Evolutionary conservation across 495 filamentous ascomycete genomes (phyloP).

Genomic region (Sabuloglossum arenarium): DNA sequence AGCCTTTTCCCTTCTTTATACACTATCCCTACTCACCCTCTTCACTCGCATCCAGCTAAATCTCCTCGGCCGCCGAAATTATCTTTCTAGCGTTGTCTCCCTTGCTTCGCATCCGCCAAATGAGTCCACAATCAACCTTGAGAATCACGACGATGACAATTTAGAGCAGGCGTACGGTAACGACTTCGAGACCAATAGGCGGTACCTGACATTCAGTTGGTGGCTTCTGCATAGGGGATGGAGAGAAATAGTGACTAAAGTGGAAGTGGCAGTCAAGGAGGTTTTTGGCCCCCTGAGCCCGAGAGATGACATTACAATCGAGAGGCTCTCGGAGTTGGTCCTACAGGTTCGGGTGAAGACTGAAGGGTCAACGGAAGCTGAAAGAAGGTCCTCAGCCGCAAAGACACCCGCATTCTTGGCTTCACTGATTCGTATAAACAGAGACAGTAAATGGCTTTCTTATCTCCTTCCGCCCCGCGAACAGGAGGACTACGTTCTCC

Average conservation of each 20-base stretch:
- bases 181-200: conserved; percentile 84
- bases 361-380: conserved; percentile 51
- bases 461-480: conserved; percentile 62
- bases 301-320: conserved; percentile 67
- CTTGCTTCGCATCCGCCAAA: conserved; percentile 43
- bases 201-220: conserved; percentile 93
- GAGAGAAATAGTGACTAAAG: conserved; percentile 55
- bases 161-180: conserved; percentile 60
- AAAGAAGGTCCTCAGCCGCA: conserved; percentile 31
- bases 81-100: conserved; percentile 83
- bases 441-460: conserved; percentile 48
- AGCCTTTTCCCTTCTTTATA: conserved; percentile 81
- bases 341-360: conserved; percentile 59
- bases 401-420: background rate
- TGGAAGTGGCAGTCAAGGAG: conserved; percentile 61
- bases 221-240: conserved; percentile 89
- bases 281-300: conserved; percentile 70
- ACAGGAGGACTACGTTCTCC: conserved; percentile 62
- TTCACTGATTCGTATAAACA: conserved; percentile 5
- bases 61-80: conserved; percentile 82
- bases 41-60: conserved; percentile 94
- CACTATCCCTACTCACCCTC: conserved; percentile 67
- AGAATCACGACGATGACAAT: conserved; percentile 75
- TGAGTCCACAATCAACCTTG: conserved; percentile 53
- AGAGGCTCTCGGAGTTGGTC: conserved; percentile 55